Evolutionary conservation across 345 rosid genomes (phyloP).

Genomic region (Passiflora organensis): DNA sequence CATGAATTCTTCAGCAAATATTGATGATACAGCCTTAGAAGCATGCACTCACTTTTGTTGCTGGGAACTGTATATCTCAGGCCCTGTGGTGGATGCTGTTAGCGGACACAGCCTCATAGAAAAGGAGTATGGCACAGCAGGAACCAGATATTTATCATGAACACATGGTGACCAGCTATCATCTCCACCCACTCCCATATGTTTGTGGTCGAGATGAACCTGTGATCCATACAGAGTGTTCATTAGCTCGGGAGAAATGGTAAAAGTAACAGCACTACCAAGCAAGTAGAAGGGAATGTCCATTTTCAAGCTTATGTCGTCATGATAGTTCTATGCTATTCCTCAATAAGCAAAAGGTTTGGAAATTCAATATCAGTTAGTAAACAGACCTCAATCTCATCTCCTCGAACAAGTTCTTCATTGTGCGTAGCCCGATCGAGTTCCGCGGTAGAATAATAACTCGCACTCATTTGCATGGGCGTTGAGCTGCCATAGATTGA

Average conservation of each 20-base stretch:
- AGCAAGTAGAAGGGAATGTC: not conserved
- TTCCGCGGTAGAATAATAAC: conserved; percentile 63
- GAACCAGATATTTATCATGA: conserved; percentile 69
- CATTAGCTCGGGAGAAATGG: not conserved
- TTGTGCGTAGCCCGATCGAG: conserved; percentile 69
- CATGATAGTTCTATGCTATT: too few species aligned
- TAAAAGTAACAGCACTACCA: not conserved
- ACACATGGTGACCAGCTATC: conserved; percentile 90
- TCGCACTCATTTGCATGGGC: conserved; percentile 92
- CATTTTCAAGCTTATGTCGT: not conserved
- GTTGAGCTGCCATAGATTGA: conserved; percentile 67
- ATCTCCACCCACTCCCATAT: conserved; percentile 92
- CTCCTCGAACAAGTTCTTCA: conserved; percentile 64
- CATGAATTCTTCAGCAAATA: too few species aligned
- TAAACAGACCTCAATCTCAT: conserved; percentile 61
- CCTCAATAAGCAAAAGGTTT: too few species aligned
- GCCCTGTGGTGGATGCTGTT: conserved; percentile 44
- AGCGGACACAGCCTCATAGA: conserved; percentile 62
- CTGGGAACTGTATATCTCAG: conserved; percentile 52
- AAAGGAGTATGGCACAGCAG: conserved; percentile 64
- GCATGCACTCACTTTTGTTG: conserved; percentile 29
- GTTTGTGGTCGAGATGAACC: conserved; percentile 98
- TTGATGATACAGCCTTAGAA: too few species aligned
- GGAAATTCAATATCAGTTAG: not conserved
- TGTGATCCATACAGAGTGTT: conserved; percentile 19